Evolutionary conservation across 2,329 filamentous ascomycete genomes (phyloP).

Genomic region (Hypoxylon sp.): DNA sequence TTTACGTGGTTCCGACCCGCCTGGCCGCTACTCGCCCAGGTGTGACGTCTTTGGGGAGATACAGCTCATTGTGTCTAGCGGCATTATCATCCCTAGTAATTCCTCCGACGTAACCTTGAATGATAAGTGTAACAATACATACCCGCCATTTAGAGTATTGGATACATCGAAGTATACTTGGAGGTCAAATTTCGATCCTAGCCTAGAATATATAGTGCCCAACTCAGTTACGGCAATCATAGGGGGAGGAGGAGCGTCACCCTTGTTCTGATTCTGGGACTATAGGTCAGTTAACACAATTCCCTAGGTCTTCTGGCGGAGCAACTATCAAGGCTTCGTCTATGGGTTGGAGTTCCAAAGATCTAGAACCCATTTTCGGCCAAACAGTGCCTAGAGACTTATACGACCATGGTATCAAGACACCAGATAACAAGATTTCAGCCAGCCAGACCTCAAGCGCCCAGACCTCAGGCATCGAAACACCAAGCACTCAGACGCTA

Average conservation of each 20-base stretch:
- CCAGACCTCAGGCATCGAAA: not conserved
- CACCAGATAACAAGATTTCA: not conserved
- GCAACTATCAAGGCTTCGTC: constrained; percentile 29
- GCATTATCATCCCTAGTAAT: constrained; percentile 19
- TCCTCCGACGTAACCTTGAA: not conserved
- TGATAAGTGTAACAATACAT: constrained; percentile 31
- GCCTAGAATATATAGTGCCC: constrained; percentile 36
- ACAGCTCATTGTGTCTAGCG: constrained; percentile 39
- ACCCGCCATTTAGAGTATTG: constrained; percentile 41
- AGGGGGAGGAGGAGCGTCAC: constrained; percentile 38
- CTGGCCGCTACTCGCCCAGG: constrained; percentile 24
- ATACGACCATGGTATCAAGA: not conserved
- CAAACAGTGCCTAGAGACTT: constrained; percentile 36
- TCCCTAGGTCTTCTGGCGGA: constrained; percentile 32
- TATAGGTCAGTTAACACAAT: not conserved
- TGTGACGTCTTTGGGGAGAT: constrained; percentile 43
- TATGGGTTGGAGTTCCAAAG: constrained; percentile 26
- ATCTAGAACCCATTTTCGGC: constrained; percentile 33
- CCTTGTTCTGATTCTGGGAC: not conserved
- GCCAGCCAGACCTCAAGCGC: not conserved
- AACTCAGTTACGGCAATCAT: constrained; percentile 36
- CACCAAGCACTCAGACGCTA: not conserved
- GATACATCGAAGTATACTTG: constrained; percentile 43
- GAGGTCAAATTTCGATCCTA: constrained; percentile 36
- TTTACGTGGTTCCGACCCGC: constrained; percentile 16